Conservation (phyloP, 2,329 filamentous ascomycete genomes). For the Fusarium algeriense region DNA sequence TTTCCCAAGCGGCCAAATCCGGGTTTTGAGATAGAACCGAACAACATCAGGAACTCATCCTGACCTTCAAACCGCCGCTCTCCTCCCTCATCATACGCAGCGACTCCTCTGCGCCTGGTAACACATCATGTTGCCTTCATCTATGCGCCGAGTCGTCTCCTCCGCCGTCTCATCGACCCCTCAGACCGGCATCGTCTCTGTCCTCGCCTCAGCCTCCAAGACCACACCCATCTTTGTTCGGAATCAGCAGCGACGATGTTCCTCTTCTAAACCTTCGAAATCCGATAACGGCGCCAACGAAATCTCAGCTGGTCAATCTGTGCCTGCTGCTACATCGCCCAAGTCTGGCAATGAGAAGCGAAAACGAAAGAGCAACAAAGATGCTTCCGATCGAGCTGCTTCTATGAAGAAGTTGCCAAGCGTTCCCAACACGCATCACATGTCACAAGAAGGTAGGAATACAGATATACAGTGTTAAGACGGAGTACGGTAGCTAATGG, state of each 20-base stretch:
- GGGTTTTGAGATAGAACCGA: conserved; percentile 52
- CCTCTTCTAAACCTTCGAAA: conserved; percentile 72
- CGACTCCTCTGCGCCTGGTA: conserved; percentile 42
- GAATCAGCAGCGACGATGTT: conserved; percentile 66
- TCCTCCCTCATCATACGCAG: conserved; percentile 32
- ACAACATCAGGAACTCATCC: conserved; percentile 52
- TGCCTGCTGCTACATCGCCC: conserved; percentile 60
- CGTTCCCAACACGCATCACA: conserved; percentile 80
- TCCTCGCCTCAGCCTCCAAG: conserved; percentile 58
- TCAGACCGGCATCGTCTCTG: conserved; percentile 58
- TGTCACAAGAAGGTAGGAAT: conserved; percentile 72
- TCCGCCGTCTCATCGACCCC: conserved; percentile 61
- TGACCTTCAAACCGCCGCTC: conserved; percentile 40
- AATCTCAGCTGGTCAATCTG: conserved; percentile 62
- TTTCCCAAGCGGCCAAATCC: conserved; percentile 55
- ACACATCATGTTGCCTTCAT: conserved; percentile 65
- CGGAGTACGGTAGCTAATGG: conserved; percentile 16
- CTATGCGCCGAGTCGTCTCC: conserved; percentile 67
- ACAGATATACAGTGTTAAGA: not conserved
- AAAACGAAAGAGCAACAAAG: conserved; percentile 69
- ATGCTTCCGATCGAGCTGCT: conserved; percentile 58
- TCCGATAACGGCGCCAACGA: conserved; percentile 68
- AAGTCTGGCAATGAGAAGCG: conserved; percentile 64
- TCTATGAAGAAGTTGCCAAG: conserved; percentile 72
- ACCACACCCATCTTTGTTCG: conserved; percentile 54